Evolutionary conservation across 176 grass and related monocot species (phyloP).

Genomic region (Tuctoria greenei): DNA sequence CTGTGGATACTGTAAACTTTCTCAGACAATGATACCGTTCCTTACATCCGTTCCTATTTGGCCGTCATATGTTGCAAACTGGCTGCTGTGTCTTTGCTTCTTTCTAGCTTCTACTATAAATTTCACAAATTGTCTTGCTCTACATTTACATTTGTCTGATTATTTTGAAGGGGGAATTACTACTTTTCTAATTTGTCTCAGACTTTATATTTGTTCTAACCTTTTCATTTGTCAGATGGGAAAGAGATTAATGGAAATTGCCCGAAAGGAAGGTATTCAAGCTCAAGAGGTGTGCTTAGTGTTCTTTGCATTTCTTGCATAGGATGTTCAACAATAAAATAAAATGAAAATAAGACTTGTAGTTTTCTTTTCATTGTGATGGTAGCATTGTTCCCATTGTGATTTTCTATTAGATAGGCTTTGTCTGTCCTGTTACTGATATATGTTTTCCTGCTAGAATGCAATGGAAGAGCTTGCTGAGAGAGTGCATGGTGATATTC

Average conservation of each 20-base stretch:
- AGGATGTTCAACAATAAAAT: not conserved
- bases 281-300: constrained; percentile 76
- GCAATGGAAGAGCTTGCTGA: constrained; percentile 99
- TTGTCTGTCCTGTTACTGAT: constrained; percentile 35
- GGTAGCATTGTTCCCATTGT: not conserved
- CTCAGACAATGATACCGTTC: not conserved
- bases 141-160: not conserved
- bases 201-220: constrained; percentile 34
- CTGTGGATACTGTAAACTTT: constrained; percentile 7
- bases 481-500: constrained; percentile 96
- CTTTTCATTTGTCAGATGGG: constrained; percentile 76
- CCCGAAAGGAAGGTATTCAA: constrained; percentile 84
- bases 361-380: not conserved
- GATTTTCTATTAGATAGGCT: not conserved
- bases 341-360: not conserved
- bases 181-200: constrained; percentile 7
- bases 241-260: constrained; percentile 98
- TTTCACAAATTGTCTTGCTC: constrained; percentile 16
- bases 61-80: not conserved
- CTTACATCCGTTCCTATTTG: not conserved
- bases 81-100: not conserved
- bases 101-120: constrained; percentile 17
- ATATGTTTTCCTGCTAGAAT: constrained; percentile 42
- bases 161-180: constrained; percentile 2
- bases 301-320: constrained; percentile 5